phyloP scores from a whole-genome alignment of 768 basidiomycete genomes.

The Gymnopilus junonius region DNA sequence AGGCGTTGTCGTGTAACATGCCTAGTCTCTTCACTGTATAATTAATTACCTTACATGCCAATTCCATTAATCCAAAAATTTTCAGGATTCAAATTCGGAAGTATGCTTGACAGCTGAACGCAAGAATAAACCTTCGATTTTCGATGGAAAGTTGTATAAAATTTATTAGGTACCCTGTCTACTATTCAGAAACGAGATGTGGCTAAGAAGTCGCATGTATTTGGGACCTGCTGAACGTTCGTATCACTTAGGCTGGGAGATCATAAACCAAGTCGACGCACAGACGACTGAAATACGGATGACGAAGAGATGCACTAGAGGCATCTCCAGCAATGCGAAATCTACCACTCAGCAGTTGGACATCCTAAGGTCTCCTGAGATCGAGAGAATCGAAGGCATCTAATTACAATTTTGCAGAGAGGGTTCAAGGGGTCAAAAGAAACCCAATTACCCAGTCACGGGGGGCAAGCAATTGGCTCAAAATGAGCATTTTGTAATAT shows the following conservation, averaged over 20 bases:
- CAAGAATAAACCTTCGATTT: too few species aligned
- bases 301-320: constrained; percentile 23
- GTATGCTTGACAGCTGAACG: not conserved
- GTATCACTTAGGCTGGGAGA: not conserved
- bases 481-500: too few species aligned
- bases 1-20: not conserved
- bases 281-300: constrained; percentile 34
- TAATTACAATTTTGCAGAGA: constrained; percentile 14
- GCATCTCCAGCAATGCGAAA: constrained; percentile 45
- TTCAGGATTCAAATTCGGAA: not conserved
- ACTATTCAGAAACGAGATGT: too few species aligned
- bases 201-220: too few species aligned
- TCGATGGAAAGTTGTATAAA: too few species aligned
- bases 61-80: not conserved
- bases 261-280: not conserved
- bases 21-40: not conserved
- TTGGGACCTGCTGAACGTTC: not conserved
- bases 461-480: too few species aligned
- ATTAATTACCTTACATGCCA: not conserved
- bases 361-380: constrained; percentile 39
- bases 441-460: too few species aligned
- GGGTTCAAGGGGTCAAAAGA: not conserved
- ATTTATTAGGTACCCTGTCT: too few species aligned
- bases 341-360: constrained; percentile 32
- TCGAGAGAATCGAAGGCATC: constrained; percentile 46